phyloP scores from a whole-genome alignment of 2,329 filamentous ascomycete species.

The Chrysoporthe cubensis region DNA sequence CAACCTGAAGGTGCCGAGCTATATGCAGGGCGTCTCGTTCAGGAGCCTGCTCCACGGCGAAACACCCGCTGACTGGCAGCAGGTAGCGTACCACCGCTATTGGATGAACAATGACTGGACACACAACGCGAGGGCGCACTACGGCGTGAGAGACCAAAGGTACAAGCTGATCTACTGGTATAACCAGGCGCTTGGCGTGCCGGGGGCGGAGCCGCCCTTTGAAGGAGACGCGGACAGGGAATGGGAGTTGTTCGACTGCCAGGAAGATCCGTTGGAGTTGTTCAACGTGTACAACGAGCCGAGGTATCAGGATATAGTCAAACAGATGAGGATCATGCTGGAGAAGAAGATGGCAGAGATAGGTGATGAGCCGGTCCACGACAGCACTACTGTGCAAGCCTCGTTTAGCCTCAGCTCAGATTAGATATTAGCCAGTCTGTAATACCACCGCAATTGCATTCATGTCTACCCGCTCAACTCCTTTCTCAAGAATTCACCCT shows the following conservation, averaged over 20 bases:
- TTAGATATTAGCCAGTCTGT: neutral
- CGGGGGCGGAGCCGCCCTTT: conserved; percentile 46
- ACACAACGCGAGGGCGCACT: conserved; percentile 55
- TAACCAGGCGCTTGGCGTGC: conserved; percentile 50
- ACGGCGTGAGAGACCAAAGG: conserved; percentile 53
- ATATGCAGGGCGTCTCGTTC: conserved; percentile 58
- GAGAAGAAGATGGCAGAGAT: conserved; percentile 57
- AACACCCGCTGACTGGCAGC: conserved; percentile 50
- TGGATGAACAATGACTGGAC: conserved; percentile 59
- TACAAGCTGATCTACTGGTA: conserved; percentile 64
- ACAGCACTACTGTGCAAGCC: conserved; percentile 11
- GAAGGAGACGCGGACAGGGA: conserved; percentile 46
- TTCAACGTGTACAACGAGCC: conserved; percentile 50
- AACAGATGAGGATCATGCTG: conserved; percentile 45
- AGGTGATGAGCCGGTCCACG: conserved; percentile 49
- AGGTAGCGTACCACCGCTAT: conserved; percentile 58
- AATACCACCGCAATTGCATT: no score
- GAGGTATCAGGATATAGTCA: conserved; percentile 42
- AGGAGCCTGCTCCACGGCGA: conserved; percentile 40
- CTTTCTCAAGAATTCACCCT: neutral
- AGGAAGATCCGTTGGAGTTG: conserved; percentile 53
- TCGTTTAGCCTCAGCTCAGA: conserved; percentile 15
- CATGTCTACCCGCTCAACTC: neutral
- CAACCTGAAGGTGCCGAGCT: conserved; percentile 44
- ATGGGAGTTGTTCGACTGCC: conserved; percentile 59